Evolutionary conservation across 495 filamentous ascomycete species (phyloP), one percentile per base, ranked within the genome.

Genomic region (Astrothelium macrocarpum): DNA sequence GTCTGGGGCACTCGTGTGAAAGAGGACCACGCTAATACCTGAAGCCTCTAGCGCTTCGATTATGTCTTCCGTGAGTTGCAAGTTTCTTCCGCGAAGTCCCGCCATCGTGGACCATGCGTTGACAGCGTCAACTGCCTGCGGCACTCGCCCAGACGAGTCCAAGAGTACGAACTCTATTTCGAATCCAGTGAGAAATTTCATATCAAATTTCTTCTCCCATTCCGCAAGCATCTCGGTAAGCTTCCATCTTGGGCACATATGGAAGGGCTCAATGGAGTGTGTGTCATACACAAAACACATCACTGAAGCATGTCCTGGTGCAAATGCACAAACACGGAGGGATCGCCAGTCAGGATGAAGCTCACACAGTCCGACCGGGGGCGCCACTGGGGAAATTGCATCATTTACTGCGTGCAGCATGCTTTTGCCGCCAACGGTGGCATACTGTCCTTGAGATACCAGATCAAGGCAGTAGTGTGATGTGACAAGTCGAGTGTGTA

Each of bases 141-240:
- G 49, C 26, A 56, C 25, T 4, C 29, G 20, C 9, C 49, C 49
- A 16, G 25, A 26, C 29, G 20, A 11, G 16, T 56, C 49, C 25
- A 56, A 16, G 25, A 95, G 85, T 2, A 90, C 79, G 20, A 96
- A 84, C 72, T 95, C 91, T 36, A 92, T 84, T 72, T 95, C 91
- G 68, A 92, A 93, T 2, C 91, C 91, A 29, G 89, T 70, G 0
- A 87, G 75, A 43, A 56, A 56, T 9, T 20, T 16, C 20, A 56
- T 25, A 9, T 12, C 16, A 29, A n/a, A 11, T 29, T 9, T 29
- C 23, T 9, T 28, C 29, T 56, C 25, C 49, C 49, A 56, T 29
- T 56, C 49, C 16, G 9, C 25, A 56, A 56, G 49, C 25, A 11
- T 4, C 23, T 56, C 23, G 23, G 29, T 25, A 10, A 56, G 25